Conservation (phyloP, 2,329 filamentous ascomycete genomes). For the Sporothrix protearum region DNA sequence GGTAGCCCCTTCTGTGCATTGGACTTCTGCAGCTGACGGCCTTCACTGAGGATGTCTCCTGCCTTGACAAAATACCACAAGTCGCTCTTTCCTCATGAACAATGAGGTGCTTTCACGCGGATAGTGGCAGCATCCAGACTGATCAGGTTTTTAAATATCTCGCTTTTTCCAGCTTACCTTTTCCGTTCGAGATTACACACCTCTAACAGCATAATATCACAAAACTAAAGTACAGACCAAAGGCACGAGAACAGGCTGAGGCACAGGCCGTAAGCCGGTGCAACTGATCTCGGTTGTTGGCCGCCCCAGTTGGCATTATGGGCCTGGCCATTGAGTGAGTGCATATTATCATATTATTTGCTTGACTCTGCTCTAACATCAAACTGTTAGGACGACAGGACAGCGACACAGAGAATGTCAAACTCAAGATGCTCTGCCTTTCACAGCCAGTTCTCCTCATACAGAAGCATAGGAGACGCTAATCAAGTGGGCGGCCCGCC, state of each 20-base stretch:
- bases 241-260: neutral
- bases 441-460: neutral
- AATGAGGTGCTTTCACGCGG: neutral
- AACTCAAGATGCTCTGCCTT: neutral
- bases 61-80: neutral
- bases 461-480: neutral
- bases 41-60: neutral
- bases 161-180: neutral
- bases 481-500: neutral
- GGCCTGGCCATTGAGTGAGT: neutral
- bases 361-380: neutral
- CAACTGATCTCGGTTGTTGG: neutral
- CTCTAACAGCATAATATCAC: too few species aligned
- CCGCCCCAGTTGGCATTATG: neutral
- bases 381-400: neutral
- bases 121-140: neutral
- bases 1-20: neutral
- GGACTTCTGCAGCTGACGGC: neutral
- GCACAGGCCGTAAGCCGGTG: neutral
- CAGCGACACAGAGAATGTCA: neutral
- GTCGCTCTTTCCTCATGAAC: neutral
- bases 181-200: too few species aligned
- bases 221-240: neutral
- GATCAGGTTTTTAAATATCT: neutral
- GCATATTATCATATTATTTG: neutral